phyloP scores from a whole-genome alignment of 1,284 basidiomycete genomes.

The Anthracocystis panici-leucophaei region DNA sequence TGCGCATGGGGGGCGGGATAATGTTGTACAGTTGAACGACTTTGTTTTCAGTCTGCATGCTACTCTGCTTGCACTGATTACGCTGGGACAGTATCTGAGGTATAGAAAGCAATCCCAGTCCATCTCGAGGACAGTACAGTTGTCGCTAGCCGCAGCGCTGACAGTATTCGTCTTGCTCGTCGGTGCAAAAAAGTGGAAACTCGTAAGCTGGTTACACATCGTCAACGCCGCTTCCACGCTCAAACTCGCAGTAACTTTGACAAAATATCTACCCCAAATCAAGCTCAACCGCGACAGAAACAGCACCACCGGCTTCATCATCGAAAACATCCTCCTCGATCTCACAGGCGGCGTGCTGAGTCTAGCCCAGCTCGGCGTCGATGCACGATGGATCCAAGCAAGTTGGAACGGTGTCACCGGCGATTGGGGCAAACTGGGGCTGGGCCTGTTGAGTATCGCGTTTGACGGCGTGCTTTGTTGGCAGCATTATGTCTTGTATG shows the following conservation, averaged over 20 bases:
- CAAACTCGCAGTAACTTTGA: slow-evolving; percentile 70
- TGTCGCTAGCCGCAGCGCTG: slow-evolving; percentile 12
- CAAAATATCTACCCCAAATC: slow-evolving; percentile 69
- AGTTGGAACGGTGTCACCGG: slow-evolving; percentile 65
- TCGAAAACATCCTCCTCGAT: slow-evolving; percentile 70
- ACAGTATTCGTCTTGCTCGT: slow-evolving; percentile 17
- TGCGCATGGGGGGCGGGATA: slow-evolving; percentile 43
- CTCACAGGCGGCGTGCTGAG: slow-evolving; percentile 68
- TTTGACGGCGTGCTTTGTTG: slow-evolving; percentile 70
- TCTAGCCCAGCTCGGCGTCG: slow-evolving; percentile 62
- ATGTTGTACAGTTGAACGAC: slow-evolving; percentile 59
- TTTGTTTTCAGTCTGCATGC: slow-evolving; percentile 55
- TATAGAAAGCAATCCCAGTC: slow-evolving; percentile 10
- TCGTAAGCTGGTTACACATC: slow-evolving; percentile 41
- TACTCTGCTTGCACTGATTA: slow-evolving; percentile 28
- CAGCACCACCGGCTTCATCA: slow-evolving; percentile 70
- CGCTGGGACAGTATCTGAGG: slow-evolving; percentile 12
- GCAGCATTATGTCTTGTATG: slow-evolving; percentile 70
- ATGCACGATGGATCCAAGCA: slow-evolving; percentile 54
- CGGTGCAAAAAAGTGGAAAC: slow-evolving; percentile 13
- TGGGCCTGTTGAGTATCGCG: slow-evolving; percentile 68
- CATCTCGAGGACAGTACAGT: slow-evolving; percentile 10
- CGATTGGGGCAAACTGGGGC: slow-evolving; percentile 68
- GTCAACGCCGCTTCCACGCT: slow-evolving; percentile 63
- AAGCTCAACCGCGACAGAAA: slow-evolving; percentile 67